A percentile compares a stretch with the other conserved stretches of the same genome.
These are phyloP conservation scores for Austropuccinia psidii DNA, from an alignment of 1,284 basidiomycete genomes.

Conservation along the genomic window DNA sequence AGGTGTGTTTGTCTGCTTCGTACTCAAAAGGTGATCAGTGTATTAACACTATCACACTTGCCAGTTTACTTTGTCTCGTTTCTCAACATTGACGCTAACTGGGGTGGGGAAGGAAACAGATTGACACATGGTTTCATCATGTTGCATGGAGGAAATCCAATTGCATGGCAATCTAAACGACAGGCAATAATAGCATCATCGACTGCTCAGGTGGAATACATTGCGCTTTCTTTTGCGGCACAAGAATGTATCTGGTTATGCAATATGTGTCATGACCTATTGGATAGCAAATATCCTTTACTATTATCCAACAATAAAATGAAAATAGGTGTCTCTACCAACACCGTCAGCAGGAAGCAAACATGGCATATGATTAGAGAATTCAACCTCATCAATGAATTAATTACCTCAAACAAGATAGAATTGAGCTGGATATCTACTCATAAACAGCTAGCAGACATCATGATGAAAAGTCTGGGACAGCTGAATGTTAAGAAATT, in stretches of 20 bases:
- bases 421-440: not conserved
- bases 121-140: not conserved
- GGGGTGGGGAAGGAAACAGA: not conserved
- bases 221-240: not conserved
- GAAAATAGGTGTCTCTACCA: not conserved
- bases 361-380: not conserved
- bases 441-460: not conserved
- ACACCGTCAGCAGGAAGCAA: not conserved
- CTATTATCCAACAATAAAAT: not conserved
- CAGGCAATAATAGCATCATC: not conserved
- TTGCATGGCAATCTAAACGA: not conserved
- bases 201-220: not conserved
- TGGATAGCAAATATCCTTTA: not conserved
- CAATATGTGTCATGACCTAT: not conserved
- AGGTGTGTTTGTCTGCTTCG: no score
- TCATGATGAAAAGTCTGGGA: not conserved
- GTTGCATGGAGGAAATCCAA: not conserved
- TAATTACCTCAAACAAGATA: not conserved
- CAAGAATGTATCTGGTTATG: not conserved
- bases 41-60: no score
- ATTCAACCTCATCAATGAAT: slow-evolving; percentile 6
- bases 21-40: no score
- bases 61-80: no score
- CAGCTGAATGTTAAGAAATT: not conserved
- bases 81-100: not conserved